phyloP scores from a whole-genome alignment of 768 basidiomycete genomes.

The Termitomyces sp. region DNA sequence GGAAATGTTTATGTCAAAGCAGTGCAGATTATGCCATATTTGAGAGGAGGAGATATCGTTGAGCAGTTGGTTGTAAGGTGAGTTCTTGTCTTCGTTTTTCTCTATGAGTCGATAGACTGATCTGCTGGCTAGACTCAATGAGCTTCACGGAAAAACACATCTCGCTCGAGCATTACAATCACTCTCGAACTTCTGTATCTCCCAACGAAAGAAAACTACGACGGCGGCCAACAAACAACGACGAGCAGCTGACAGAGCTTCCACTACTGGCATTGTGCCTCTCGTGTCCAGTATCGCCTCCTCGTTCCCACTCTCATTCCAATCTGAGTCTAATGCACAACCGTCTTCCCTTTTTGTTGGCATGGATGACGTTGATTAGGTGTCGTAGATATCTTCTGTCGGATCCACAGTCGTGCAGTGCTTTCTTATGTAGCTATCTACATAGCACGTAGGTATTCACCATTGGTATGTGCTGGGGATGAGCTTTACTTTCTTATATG shows the following conservation, averaged over 20 bases:
- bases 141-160: slow-evolving; percentile 48
- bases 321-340: background rate
- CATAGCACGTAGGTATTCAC: background rate
- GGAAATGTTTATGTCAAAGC: slow-evolving; percentile 37
- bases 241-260: slow-evolving; percentile 11
- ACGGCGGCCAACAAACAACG: slow-evolving; percentile 16
- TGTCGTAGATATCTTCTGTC: background rate
- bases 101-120: background rate
- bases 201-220: slow-evolving; percentile 37
- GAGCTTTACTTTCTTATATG: background rate
- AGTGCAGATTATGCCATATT: slow-evolving; percentile 50
- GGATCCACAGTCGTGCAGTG: background rate
- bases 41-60: slow-evolving; percentile 43
- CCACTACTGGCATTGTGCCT: background rate
- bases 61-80: slow-evolving; percentile 53
- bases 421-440: background rate
- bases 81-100: slow-evolving; percentile 12
- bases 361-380: slow-evolving; percentile 28
- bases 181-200: slow-evolving; percentile 36
- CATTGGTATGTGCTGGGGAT: background rate
- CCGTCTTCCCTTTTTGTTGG: slow-evolving; percentile 12
- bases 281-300: background rate
- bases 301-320: background rate
- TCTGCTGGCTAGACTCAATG: slow-evolving; percentile 29
- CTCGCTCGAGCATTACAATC: slow-evolving; percentile 46